Conservation (phyloP, 2,329 filamentous ascomycete species). For the Phyllosticta citrichinensis region DNA sequence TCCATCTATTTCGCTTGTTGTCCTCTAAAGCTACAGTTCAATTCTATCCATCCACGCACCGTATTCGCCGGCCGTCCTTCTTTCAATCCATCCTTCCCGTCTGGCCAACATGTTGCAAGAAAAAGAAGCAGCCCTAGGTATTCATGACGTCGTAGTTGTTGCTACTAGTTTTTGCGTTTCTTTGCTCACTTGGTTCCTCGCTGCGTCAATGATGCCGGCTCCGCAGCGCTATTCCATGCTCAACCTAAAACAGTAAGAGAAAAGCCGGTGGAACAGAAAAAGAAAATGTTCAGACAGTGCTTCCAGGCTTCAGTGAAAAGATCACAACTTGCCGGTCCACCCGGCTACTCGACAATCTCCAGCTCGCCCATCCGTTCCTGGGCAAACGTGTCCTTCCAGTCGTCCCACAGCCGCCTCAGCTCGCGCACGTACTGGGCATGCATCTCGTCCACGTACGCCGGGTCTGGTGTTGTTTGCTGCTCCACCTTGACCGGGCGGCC, state of each 20-base stretch:
- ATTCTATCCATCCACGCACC: not conserved
- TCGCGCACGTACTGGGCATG: constrained; percentile 72
- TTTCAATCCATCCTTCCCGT: not conserved
- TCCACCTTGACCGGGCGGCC: constrained; percentile 68
- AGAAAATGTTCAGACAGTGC: too few species aligned
- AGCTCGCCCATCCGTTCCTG: constrained; percentile 53
- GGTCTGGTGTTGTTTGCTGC: constrained; percentile 53
- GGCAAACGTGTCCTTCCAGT: constrained; percentile 69
- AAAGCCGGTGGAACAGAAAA: not conserved
- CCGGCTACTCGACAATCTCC: constrained; percentile 50
- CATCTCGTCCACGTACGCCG: constrained; percentile 68
- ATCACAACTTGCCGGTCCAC: not conserved
- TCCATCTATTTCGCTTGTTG: not conserved
- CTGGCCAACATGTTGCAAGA: not conserved
- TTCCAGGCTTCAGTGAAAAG: not conserved
- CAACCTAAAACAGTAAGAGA: not conserved
- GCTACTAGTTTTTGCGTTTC: not conserved
- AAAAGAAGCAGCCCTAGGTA: not conserved
- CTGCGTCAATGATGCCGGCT: not conserved
- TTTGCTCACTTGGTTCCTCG: not conserved
- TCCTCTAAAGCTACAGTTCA: not conserved
- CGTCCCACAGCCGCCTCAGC: constrained; percentile 61
- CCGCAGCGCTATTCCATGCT: not conserved
- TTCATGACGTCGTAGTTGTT: not conserved
- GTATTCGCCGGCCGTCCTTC: too few species aligned